These are phyloP conservation scores for Tricharina praecox DNA, from an alignment of 495 filamentous ascomycete species.

Conservation along the genomic window DNA sequence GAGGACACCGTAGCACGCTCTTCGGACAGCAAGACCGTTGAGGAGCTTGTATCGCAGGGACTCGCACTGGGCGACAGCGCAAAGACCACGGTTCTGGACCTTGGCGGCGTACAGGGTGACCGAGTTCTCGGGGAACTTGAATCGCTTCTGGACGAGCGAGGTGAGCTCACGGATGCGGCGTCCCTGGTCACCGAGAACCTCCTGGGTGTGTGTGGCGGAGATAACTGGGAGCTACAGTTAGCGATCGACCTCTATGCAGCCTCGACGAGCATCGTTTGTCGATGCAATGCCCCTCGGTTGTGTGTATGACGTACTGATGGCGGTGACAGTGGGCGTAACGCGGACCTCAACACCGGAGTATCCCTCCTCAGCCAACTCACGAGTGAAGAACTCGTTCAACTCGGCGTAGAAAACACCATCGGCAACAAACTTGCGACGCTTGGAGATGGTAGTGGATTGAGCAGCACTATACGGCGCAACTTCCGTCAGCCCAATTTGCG, in stretches of 20 bases:
- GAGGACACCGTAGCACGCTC: conserved; percentile 98
- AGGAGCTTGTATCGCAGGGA: conserved; percentile 98
- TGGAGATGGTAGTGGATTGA: conserved; percentile 46
- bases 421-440: conserved; percentile 99
- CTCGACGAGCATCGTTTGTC: no score
- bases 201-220: conserved; percentile 98
- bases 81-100: conserved; percentile 99
- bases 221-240: conserved; percentile 59
- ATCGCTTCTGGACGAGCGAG: conserved; percentile 98
- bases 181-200: conserved; percentile 98
- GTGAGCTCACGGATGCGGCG: conserved; percentile 99
- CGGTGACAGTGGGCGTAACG: conserved; percentile 98
- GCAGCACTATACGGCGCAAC: conserved; percentile 17
- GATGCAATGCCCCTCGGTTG: no score
- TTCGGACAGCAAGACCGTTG: conserved; percentile 91
- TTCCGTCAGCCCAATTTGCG: conserved; percentile 7
- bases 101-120: conserved; percentile 99
- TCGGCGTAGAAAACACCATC: conserved; percentile 99
- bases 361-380: conserved; percentile 97
- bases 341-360: conserved; percentile 99
- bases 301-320: conserved; percentile 64
- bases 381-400: conserved; percentile 99
- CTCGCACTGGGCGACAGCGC: conserved; percentile 98
- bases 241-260: no score
- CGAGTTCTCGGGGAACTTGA: conserved; percentile 99